Conservation (phyloP, 2,329 filamentous ascomycete genomes). For the Fusarium dimerum region DNA sequence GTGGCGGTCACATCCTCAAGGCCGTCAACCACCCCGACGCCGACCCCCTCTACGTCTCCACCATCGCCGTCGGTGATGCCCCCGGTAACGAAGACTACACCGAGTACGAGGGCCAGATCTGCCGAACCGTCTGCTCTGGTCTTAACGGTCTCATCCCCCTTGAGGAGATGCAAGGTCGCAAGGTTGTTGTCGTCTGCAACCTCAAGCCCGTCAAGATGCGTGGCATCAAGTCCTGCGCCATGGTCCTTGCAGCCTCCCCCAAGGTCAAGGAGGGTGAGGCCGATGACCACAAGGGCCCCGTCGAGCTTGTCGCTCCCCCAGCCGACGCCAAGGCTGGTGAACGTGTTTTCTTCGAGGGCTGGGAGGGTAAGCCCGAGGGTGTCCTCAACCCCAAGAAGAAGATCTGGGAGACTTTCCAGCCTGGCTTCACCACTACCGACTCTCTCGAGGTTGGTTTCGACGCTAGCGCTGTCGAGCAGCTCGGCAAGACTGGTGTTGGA, state of each 20-base stretch:
- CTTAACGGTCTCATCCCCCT: slow-evolving; percentile 91
- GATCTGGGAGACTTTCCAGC: slow-evolving; percentile 96
- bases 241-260: slow-evolving; percentile 97
- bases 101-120: slow-evolving; percentile 87
- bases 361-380: slow-evolving; percentile 88
- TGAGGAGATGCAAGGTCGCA: slow-evolving; percentile 94
- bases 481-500: slow-evolving; percentile 68
- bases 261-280: slow-evolving; percentile 73
- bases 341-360: slow-evolving; percentile 90
- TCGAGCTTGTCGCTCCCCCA: slow-evolving; percentile 89
- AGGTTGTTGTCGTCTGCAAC: slow-evolving; percentile 95
- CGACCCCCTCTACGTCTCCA: slow-evolving; percentile 93
- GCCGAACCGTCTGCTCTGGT: slow-evolving; percentile 94
- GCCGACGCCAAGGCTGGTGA: slow-evolving; percentile 79
- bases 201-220: slow-evolving; percentile 99
- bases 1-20: slow-evolving; percentile 96
- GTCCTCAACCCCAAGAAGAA: slow-evolving; percentile 99
- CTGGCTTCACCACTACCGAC: slow-evolving; percentile 89
- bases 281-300: slow-evolving; percentile 82
- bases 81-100: slow-evolving; percentile 80
- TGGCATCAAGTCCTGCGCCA: slow-evolving; percentile 74
- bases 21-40: slow-evolving; percentile 94
- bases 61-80: slow-evolving; percentile 89
- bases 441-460: slow-evolving; percentile 84
- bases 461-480: slow-evolving; percentile 71